Evolutionary conservation across 257 asterid genomes (phyloP).

Genomic region (Eustoma russellianum): DNA sequence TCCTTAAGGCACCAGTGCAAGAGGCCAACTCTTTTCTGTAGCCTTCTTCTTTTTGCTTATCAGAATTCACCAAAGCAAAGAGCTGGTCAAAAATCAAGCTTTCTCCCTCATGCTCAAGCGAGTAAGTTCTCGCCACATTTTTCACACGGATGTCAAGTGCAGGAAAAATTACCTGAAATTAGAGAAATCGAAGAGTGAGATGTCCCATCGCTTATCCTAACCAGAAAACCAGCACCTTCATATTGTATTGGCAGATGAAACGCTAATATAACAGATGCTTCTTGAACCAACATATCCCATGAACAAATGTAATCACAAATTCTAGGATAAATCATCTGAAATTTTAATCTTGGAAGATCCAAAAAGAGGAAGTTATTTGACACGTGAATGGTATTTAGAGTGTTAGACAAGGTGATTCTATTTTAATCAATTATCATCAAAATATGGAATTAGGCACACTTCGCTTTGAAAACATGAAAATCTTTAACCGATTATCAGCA

Average conservation of each 20-base stretch:
- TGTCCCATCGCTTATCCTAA: too few relatives aligned
- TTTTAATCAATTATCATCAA: too few relatives aligned
- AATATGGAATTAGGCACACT: too few relatives aligned
- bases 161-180: slow-evolving; percentile 62
- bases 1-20: slow-evolving; percentile 90
- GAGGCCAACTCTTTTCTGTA: slow-evolving; percentile 90
- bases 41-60: slow-evolving; percentile 58
- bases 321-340: too few relatives aligned
- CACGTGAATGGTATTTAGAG: too few relatives aligned
- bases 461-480: too few relatives aligned
- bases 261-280: neutral
- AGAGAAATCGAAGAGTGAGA: neutral
- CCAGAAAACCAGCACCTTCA: too few relatives aligned
- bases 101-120: slow-evolving; percentile 99
- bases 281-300: neutral
- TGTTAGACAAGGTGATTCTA: too few relatives aligned
- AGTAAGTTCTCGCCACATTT: slow-evolving; percentile 96
- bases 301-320: neutral
- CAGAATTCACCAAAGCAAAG: slow-evolving; percentile 59
- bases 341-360: too few relatives aligned
- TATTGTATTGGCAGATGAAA: neutral
- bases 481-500: too few relatives aligned
- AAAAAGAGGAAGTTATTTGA: too few relatives aligned
- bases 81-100: slow-evolving; percentile 90
- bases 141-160: slow-evolving; percentile 98